Evolutionary conservation across 352 stramenopile species (phyloP).

Genomic region (Phytophthora sp.): DNA sequence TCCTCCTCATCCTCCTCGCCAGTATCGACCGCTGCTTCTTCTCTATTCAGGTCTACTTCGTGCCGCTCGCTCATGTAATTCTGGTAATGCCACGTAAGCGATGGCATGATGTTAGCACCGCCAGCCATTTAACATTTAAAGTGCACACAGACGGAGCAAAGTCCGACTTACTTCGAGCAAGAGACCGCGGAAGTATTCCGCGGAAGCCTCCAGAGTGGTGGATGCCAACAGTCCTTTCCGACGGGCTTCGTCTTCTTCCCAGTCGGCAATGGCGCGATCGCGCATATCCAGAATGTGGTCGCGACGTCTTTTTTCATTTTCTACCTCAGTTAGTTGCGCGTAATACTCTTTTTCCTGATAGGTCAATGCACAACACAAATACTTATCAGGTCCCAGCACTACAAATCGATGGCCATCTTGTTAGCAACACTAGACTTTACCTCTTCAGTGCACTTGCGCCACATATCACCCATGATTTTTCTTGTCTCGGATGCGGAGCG

Average conservation of each 20-base stretch:
- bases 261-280: slow-evolving; percentile 73
- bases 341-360: slow-evolving; percentile 80
- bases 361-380: neutral
- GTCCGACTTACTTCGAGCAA: slow-evolving; percentile 63
- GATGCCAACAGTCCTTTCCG: slow-evolving; percentile 66
- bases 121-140: neutral
- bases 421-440: slow-evolving; percentile 19
- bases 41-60: slow-evolving; percentile 69
- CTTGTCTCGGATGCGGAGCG: slow-evolving; percentile 73
- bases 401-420: neutral
- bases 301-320: slow-evolving; percentile 82
- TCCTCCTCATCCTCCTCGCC: slow-evolving; percentile 47
- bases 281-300: slow-evolving; percentile 75
- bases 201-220: slow-evolving; percentile 55
- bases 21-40: slow-evolving; percentile 15
- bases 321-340: slow-evolving; percentile 68
- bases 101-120: slow-evolving; percentile 6
- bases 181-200: slow-evolving; percentile 69
- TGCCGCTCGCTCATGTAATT: slow-evolving; percentile 82
- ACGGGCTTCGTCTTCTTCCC: slow-evolving; percentile 79
- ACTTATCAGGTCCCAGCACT: neutral
- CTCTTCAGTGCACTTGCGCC: slow-evolving; percentile 81
- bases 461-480: slow-evolving; percentile 87
- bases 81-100: slow-evolving; percentile 24
- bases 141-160: neutral